Evolutionary conservation across 306 rosid species (phyloP).

Genomic region (Senna tora): DNA sequence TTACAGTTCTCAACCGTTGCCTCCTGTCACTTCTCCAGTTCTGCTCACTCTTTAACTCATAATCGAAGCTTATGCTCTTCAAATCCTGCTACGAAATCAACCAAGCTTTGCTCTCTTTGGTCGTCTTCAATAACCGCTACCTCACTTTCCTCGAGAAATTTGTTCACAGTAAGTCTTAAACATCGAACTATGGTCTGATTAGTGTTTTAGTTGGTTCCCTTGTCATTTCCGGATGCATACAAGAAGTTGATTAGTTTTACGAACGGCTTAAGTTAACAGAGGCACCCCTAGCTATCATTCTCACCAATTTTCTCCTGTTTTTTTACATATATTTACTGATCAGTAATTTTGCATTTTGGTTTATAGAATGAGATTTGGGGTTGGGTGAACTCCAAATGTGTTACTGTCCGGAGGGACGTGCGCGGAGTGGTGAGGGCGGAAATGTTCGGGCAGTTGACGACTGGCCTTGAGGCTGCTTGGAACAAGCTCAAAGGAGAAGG

Average conservation of each 20-base stretch:
- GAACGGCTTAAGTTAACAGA: not conserved
- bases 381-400: conserved; percentile 70
- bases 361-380: conserved; percentile 87
- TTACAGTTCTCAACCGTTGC: conserved; percentile 61
- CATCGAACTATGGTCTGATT: not conserved
- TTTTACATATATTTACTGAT: not conserved
- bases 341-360: conserved; percentile 25
- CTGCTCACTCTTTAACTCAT: conserved; percentile 45
- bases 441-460: conserved; percentile 92
- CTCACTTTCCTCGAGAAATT: conserved; percentile 65
- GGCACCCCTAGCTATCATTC: not conserved
- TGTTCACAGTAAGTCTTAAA: conserved; percentile 68
- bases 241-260: not conserved
- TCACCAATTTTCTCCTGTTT: not conserved
- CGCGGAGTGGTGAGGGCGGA: conserved; percentile 81
- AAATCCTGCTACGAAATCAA: conserved; percentile 35
- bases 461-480: conserved; percentile 96
- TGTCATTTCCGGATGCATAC: not conserved
- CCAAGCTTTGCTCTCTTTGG: conserved; percentile 55
- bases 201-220: not conserved
- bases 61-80: conserved; percentile 36
- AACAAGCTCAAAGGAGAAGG: conserved; percentile 99
- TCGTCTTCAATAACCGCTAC: conserved; percentile 39
- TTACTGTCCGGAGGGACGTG: conserved; percentile 44
- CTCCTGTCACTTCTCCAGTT: conserved; percentile 69